Conservation (phyloP, 106 monocot species). For the Allium cepa region DNA sequence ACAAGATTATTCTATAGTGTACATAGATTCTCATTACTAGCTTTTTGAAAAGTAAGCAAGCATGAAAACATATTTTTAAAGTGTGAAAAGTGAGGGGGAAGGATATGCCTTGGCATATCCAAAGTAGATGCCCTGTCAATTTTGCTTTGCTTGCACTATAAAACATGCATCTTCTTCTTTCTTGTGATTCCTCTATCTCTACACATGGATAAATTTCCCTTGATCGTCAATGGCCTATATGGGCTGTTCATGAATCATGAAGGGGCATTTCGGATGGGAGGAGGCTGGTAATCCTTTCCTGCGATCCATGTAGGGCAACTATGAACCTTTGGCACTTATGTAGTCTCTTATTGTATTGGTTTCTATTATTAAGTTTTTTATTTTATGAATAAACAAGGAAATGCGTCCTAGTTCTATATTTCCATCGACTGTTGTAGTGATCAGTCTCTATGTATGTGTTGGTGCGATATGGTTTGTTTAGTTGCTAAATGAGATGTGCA, state of each 20-base stretch:
- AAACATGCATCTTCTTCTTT: not conserved
- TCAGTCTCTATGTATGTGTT: not conserved
- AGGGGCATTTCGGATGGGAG: not conserved
- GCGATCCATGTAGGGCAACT: slow-evolving; percentile 3
- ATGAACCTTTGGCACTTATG: slow-evolving; percentile 6
- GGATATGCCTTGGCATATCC: slow-evolving; percentile 10
- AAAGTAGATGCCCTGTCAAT: slow-evolving; percentile 1
- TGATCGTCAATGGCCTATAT: not conserved
- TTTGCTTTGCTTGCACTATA: not conserved
- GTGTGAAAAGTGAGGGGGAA: not conserved
- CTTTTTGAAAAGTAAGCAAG: not conserved
- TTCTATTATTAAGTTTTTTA: not conserved
- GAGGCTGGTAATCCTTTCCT: not conserved
- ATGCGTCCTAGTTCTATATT: no score
- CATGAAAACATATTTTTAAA: slow-evolving; percentile 5
- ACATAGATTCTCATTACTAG: not conserved
- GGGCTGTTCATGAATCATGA: not conserved
- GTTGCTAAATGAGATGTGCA: not conserved
- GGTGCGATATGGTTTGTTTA: not conserved
- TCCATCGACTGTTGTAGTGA: no score
- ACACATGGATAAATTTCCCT: not conserved
- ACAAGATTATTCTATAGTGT: not conserved
- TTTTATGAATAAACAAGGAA: not conserved
- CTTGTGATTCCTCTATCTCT: not conserved
- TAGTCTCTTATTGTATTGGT: not conserved